Conservation (phyloP, 2,329 filamentous ascomycete species). For the Monilinia polystroma region DNA sequence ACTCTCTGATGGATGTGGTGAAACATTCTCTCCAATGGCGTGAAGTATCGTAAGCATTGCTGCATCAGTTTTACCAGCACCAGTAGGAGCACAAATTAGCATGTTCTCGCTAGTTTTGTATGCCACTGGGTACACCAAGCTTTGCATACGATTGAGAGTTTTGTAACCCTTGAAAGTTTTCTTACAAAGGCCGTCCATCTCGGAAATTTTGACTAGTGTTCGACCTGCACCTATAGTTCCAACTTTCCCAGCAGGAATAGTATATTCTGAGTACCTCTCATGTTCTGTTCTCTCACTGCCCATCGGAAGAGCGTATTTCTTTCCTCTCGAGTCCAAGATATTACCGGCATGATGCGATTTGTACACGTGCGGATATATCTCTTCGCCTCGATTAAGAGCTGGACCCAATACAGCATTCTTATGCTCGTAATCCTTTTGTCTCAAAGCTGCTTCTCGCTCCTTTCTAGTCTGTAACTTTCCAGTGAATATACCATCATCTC, state of each 20-base stretch:
- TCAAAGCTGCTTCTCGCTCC: conserved; percentile 76
- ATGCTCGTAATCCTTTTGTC: conserved; percentile 75
- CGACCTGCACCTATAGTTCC: conserved; percentile 71
- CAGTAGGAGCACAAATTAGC: conserved; percentile 96
- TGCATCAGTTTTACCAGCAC: conserved; percentile 97
- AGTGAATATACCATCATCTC: conserved; percentile 46
- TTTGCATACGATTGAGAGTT: conserved; percentile 95
- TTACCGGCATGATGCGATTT: conserved; percentile 81
- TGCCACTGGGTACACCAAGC: conserved; percentile 89
- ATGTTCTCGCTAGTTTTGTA: conserved; percentile 98
- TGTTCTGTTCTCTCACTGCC: conserved; percentile 71
- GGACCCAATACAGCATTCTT: conserved; percentile 73
- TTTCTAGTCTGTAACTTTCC: conserved; percentile 67
- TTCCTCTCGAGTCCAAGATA: conserved; percentile 73
- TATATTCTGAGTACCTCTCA: conserved; percentile 82
- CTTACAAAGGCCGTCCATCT: conserved; percentile 84
- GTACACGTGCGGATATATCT: conserved; percentile 92
- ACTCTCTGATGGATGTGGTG: conserved; percentile 75
- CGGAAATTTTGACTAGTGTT: conserved; percentile 73
- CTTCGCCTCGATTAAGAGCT: conserved; percentile 66
- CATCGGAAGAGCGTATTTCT: conserved; percentile 76
- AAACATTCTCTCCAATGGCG: conserved; percentile 80
- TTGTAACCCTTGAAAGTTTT: conserved; percentile 96
- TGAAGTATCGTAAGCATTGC: conserved; percentile 96
- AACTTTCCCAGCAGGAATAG: conserved; percentile 77